These are phyloP conservation scores for Hypomyces perniciosus DNA, from an alignment of 2,329 filamentous ascomycete species.

Conservation along the genomic window DNA sequence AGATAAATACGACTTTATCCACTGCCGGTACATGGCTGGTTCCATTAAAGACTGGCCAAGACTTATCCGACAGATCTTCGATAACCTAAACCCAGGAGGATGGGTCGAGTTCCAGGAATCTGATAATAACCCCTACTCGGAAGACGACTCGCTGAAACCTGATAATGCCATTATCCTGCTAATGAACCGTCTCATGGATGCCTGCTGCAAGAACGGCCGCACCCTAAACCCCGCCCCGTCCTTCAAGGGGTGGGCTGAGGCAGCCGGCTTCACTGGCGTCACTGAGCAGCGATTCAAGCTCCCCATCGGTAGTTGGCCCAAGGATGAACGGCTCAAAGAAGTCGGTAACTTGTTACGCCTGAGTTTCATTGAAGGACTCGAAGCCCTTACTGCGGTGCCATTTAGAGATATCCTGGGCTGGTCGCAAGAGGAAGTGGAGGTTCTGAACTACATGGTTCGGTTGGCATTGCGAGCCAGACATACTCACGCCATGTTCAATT, in stretches of 20 bases:
- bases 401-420: slow-evolving; percentile 33
- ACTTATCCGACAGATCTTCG: slow-evolving; percentile 20
- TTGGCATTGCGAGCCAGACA: no score
- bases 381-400: slow-evolving; percentile 32
- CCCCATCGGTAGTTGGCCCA: slow-evolving; percentile 34
- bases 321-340: slow-evolving; percentile 34
- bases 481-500: no score
- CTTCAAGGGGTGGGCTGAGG: slow-evolving; percentile 23
- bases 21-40: slow-evolving; percentile 30
- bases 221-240: slow-evolving; percentile 25
- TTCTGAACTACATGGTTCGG: slow-evolving; percentile 18
- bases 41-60: slow-evolving; percentile 27
- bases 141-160: slow-evolving; percentile 32
- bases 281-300: slow-evolving; percentile 27
- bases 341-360: slow-evolving; percentile 33
- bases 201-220: slow-evolving; percentile 24
- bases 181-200: slow-evolving; percentile 19
- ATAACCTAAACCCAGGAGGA: slow-evolving; percentile 39
- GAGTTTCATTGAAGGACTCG: slow-evolving; percentile 32
- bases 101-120: slow-evolving; percentile 43
- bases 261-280: slow-evolving; percentile 32
- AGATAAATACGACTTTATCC: slow-evolving; percentile 27
- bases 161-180: slow-evolving; percentile 30
- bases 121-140: slow-evolving; percentile 30
- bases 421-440: slow-evolving; percentile 39